Evolutionary conservation across 2,329 filamentous ascomycete species (phyloP).

Genomic region (Xylariaceae sp.): DNA sequence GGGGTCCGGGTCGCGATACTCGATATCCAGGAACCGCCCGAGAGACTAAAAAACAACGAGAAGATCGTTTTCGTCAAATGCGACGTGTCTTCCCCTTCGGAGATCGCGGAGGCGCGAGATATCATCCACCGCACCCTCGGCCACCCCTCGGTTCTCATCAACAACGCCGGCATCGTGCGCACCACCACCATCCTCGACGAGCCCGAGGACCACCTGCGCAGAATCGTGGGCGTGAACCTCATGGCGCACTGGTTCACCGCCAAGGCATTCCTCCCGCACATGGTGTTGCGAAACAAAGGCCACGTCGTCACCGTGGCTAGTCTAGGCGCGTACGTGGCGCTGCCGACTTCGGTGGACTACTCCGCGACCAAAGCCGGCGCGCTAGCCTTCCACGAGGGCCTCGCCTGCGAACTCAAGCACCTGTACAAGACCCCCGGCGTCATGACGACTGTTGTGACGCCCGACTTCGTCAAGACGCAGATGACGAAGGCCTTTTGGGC

Average conservation of each 20-base stretch:
- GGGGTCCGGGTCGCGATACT: conserved; percentile 6
- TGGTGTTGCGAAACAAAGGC: conserved; percentile 5
- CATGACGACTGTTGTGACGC: conserved; percentile 1
- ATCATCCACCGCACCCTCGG: neutral
- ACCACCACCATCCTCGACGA: conserved; percentile 6
- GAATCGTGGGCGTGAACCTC: conserved; percentile 1
- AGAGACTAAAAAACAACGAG: neutral
- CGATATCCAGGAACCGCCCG: conserved; percentile 2
- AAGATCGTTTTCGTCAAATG: conserved; percentile 5
- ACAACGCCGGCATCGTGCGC: conserved; percentile 7
- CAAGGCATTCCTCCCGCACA: conserved; percentile 2
- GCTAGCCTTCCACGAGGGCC: conserved; percentile 3
- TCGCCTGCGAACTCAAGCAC: conserved; percentile 4
- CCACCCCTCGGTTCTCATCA: conserved; percentile 3
- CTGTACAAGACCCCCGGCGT: neutral
- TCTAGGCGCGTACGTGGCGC: conserved; percentile 4
- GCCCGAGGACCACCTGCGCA: conserved; percentile 2
- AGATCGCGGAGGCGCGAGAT: neutral
- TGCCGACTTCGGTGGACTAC: conserved; percentile 7
- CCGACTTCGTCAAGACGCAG: conserved; percentile 4
- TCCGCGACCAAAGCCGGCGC: conserved; percentile 5
- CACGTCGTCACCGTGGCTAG: conserved; percentile 4
- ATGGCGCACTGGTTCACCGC: conserved; percentile 11
- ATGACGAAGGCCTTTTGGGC: conserved; percentile 3
- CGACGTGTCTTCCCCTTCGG: neutral